Evolutionary conservation across 2,329 filamentous ascomycete genomes (phyloP), one percentile per base, ranked within the genome.

Genomic region (Penicillium sp.): DNA sequence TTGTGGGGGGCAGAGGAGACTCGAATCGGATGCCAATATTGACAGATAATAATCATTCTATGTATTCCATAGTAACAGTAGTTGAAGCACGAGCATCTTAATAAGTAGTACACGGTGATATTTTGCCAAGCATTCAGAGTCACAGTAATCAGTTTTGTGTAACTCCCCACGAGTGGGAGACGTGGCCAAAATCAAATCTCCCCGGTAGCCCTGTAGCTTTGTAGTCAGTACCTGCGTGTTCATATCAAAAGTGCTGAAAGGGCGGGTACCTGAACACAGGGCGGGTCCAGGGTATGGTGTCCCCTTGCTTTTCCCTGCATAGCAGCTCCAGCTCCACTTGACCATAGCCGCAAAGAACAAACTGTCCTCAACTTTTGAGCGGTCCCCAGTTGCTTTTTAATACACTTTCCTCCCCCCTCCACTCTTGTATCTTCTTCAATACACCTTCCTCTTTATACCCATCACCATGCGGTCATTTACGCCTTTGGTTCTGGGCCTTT

Each of bases 381-480:
- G 27, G 27, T 6, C 27, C 27, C 27, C 27, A 10, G 8, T 28
- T 8, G 41, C 42, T 43, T 33, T 44, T 50, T 49, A 48, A 48
- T 46, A 56, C 10, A 29, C 44, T 33, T 51, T 47, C 28, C 37
- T 15, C 38, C 38, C 38, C 24, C 49, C 40, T 18, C 20, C 54
- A 43, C 42, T 46, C 42, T 15, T 35, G 24, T 35, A 32, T 40
- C 33, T 43, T 28, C n/a, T 43, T 50, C 28, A 20, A 32, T 46
- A 47, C 51, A 29, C 39, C 47, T 44, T 43, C 55, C 43, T 24
- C 39, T 47, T 47, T 43, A 49, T 45, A 51, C 44, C 27, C 42
- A 47, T 18, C 56, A 62, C 51, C 18, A 74, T 74, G 71, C 67
- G 69, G 38, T 71, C 67, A 38, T 67, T 74, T 47, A 59, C 66